phyloP scores from a whole-genome alignment of 2,329 filamentous ascomycete species.

The Pseudogymnoascus sp. region DNA sequence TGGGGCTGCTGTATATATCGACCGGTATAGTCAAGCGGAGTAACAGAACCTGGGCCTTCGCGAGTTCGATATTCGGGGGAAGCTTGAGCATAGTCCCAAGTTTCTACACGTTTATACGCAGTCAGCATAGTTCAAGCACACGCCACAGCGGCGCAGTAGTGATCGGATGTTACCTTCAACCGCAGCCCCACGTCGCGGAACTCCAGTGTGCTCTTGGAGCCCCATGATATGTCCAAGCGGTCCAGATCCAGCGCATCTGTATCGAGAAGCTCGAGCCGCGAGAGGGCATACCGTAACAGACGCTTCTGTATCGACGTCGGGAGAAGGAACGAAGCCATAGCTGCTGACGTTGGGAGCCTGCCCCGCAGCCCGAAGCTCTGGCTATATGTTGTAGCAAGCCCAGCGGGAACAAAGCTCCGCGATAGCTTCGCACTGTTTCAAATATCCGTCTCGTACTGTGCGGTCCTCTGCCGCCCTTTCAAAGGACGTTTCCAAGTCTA shows the following conservation, averaged over 20 bases:
- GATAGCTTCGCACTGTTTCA: background rate
- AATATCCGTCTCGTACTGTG: background rate
- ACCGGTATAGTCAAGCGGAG: constrained; percentile 78
- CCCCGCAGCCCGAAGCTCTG: background rate
- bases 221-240: constrained; percentile 74
- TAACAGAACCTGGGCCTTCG: constrained; percentile 64
- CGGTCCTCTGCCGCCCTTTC: background rate
- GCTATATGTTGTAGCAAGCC: background rate
- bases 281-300: constrained; percentile 77
- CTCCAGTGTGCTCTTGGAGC: constrained; percentile 74
- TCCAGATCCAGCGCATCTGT: constrained; percentile 79
- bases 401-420: background rate
- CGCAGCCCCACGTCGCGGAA: constrained; percentile 79
- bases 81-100: constrained; percentile 66
- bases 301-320: constrained; percentile 73
- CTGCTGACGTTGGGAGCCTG: background rate
- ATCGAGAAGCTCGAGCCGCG: constrained; percentile 77
- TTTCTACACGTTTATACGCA: constrained; percentile 49
- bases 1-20: constrained; percentile 78
- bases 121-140: background rate
- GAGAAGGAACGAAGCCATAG: constrained; percentile 29
- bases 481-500: constrained; percentile 1
- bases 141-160: background rate
- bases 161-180: constrained; percentile 48
- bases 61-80: constrained; percentile 61